A percentile compares a stretch with the other conserved stretches of the same genome.
Conservation (phyloP, 352 stramenopile genomes). For the Phytophthora fragariae region DNA sequence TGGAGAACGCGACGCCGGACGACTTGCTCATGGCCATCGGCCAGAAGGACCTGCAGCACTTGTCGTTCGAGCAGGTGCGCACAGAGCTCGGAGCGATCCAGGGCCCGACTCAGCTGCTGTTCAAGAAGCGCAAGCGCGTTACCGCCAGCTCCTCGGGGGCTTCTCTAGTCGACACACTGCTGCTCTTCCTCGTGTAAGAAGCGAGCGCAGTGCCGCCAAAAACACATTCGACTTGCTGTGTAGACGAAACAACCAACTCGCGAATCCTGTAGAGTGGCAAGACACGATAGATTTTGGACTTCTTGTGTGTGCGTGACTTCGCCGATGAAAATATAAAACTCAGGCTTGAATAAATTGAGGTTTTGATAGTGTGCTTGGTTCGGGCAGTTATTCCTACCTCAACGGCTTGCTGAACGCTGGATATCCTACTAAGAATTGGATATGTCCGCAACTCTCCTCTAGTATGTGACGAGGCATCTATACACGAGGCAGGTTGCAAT, state of each 20-base stretch:
- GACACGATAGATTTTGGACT: slow-evolving; percentile 21
- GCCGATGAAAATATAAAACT: slow-evolving; percentile 31
- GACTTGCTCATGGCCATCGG: slow-evolving; percentile 83
- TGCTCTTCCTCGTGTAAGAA: slow-evolving; percentile 72
- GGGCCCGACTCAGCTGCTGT: slow-evolving; percentile 61
- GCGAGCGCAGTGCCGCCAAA: not conserved
- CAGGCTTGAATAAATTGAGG: slow-evolving; percentile 1
- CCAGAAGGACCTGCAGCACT: slow-evolving; percentile 66
- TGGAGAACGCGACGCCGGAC: slow-evolving; percentile 59
- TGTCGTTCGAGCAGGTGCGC: slow-evolving; percentile 70
- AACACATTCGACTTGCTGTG: too few species aligned
- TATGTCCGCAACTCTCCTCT: too few species aligned
- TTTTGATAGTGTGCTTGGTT: not conserved
- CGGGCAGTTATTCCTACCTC: not conserved
- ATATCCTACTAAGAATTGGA: too few species aligned
- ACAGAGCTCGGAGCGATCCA: slow-evolving; percentile 51
- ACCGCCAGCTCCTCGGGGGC: slow-evolving; percentile 41
- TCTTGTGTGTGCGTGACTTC: slow-evolving; percentile 19
- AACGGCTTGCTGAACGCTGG: too few species aligned
- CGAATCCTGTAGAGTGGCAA: slow-evolving; percentile 1
- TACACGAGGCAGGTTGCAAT: too few species aligned
- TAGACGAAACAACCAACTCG: slow-evolving; percentile 4
- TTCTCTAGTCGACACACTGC: slow-evolving; percentile 67
- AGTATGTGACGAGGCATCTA: too few species aligned
- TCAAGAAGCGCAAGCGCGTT: slow-evolving; percentile 63